A percentile compares a stretch with the other conserved stretches of the same genome.
These are phyloP conservation scores for Allium cepa DNA, from an alignment of 106 monocot species.

Conservation along the genomic window DNA sequence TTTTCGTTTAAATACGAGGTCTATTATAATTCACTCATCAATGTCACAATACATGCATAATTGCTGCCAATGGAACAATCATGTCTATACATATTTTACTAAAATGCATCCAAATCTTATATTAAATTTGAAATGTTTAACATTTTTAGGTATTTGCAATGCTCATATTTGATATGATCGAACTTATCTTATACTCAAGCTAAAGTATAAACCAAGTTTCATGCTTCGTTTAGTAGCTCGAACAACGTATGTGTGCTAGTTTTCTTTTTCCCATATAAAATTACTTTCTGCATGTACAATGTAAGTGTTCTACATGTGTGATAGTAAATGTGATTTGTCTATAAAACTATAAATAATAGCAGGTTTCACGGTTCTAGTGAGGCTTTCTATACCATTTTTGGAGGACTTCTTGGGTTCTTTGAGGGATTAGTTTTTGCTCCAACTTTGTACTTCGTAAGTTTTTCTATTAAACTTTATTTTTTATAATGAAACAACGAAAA, in stretches of 20 bases:
- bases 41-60: too few species aligned
- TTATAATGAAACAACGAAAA: background rate
- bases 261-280: too few species aligned
- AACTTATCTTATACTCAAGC: conserved; percentile 16
- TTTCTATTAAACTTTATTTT: background rate
- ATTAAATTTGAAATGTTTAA: background rate
- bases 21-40: too few species aligned
- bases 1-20: too few species aligned
- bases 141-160: conserved; percentile 25
- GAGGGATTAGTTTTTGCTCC: conserved; percentile 10
- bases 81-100: too few species aligned
- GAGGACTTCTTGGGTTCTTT: conserved; percentile 10
- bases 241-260: conserved; percentile 17
- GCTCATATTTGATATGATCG: conserved; percentile 27
- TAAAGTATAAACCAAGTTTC: conserved; percentile 5
- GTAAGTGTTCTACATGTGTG: too few species aligned
- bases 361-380: conserved; percentile 3
- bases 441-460: conserved; percentile 11
- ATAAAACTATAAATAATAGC: background rate
- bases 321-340: background rate
- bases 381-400: conserved; percentile 4
- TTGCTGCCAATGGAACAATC: too few species aligned
- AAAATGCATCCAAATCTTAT: too few species aligned
- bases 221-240: conserved; percentile 23
- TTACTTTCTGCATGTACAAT: too few species aligned